A percentile compares a stretch with the other conserved stretches of the same genome.
Conservation (phyloP, 2,329 filamentous ascomycete species). For the Tolypocladium ovalisporum region DNA sequence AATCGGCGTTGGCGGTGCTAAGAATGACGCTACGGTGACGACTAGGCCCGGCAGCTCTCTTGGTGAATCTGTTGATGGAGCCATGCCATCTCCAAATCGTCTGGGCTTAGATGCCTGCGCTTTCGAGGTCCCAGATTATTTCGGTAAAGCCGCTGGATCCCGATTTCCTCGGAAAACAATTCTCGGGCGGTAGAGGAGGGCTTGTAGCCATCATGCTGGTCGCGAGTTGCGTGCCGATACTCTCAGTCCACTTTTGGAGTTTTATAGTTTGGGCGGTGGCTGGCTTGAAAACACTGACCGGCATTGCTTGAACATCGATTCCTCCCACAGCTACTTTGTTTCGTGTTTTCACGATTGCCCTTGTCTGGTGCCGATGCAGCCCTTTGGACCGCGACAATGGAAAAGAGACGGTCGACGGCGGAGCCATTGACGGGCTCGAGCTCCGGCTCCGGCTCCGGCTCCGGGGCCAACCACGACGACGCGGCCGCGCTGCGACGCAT, state of each 20-base stretch:
- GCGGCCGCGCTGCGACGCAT: slow-evolving; percentile 3
- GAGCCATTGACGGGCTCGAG: neutral
- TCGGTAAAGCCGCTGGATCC: neutral
- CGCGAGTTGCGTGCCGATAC: neutral
- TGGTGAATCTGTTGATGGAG: neutral
- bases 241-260: neutral
- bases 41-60: neutral
- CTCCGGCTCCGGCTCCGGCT: neutral
- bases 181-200: neutral
- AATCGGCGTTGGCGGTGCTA: neutral
- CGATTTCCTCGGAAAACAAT: neutral
- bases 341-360: neutral
- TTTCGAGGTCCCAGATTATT: neutral
- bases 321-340: neutral
- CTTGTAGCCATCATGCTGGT: neutral
- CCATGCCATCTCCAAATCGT: neutral
- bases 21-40: neutral
- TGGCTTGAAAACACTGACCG: neutral
- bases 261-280: neutral
- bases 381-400: neutral
- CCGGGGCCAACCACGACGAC: neutral
- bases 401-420: neutral
- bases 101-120: neutral
- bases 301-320: neutral
- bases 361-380: neutral